A percentile compares a stretch with the other conserved stretches of the same genome.
Conservation (phyloP, 441 rosid genomes). For the Eruca vesicaria region DNA sequence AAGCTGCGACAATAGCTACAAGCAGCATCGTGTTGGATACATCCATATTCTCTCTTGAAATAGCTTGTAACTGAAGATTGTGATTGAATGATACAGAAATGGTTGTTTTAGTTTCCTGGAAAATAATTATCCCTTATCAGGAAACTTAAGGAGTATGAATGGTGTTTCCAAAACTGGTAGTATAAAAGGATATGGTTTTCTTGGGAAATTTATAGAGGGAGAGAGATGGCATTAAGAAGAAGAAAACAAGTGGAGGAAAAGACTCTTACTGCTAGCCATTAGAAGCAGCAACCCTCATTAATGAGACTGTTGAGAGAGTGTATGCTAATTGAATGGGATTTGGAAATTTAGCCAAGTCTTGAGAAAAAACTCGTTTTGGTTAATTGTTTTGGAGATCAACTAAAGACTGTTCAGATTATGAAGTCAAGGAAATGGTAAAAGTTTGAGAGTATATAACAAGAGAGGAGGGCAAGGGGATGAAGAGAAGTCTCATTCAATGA, state of each 20-base stretch:
- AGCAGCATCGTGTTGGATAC: constrained; percentile 50
- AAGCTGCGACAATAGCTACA: constrained; percentile 56
- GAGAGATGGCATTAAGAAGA: constrained; percentile 9
- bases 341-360: constrained; percentile 7
- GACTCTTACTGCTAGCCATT: constrained; percentile 24
- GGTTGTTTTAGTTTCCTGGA: background rate
- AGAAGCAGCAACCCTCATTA: constrained; percentile 30
- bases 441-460: constrained; percentile 15
- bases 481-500: constrained; percentile 7
- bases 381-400: constrained; percentile 9
- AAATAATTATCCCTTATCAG: background rate
- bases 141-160: background rate
- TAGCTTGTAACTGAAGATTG: background rate
- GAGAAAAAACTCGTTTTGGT: background rate
- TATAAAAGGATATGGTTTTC: background rate
- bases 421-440: constrained; percentile 11
- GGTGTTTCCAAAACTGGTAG: constrained; percentile 6
- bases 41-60: constrained; percentile 44
- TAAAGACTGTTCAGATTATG: constrained; percentile 8
- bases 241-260: constrained; percentile 9
- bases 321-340: constrained; percentile 26
- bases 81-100: background rate
- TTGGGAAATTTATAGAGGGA: constrained; percentile 22
- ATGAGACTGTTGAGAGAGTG: constrained; percentile 33
- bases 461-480: constrained; percentile 3